A percentile compares a stretch with the other conserved stretches of the same genome.
phyloP scores from a whole-genome alignment of 164 flowering plant species.

The Stephania cephalantha region DNA sequence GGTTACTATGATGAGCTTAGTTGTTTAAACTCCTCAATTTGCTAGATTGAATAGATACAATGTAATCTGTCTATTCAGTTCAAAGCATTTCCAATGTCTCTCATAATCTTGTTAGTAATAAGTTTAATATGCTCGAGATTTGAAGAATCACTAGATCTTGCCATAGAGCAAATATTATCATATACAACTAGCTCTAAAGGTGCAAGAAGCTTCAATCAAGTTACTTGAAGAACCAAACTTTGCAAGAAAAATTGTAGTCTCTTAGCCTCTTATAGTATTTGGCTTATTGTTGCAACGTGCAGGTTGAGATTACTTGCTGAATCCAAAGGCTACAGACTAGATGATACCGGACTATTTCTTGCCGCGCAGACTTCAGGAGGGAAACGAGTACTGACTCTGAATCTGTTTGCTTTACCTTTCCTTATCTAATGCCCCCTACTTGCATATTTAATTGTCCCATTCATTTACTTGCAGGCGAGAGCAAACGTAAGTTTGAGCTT shows the following conservation, averaged over 20 bases:
- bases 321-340: constrained; percentile 87
- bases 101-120: background rate
- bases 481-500: constrained; percentile 55
- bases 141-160: background rate
- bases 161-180: no score
- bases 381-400: constrained; percentile 44
- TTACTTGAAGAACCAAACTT: background rate
- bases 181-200: no score
- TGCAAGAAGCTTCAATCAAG: background rate
- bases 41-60: no score
- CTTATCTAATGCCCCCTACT: background rate
- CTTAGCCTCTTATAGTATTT: background rate
- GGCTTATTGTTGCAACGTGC: constrained; percentile 12
- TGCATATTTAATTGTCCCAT: background rate
- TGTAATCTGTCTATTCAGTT: background rate
- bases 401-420: background rate
- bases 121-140: background rate
- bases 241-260: background rate
- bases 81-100: background rate
- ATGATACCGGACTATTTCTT: constrained; percentile 86
- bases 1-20: background rate
- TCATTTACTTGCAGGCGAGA: constrained; percentile 38
- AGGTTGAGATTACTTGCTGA: constrained; percentile 92
- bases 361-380: constrained; percentile 73
- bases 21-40: no score